Conservation (phyloP, 257 asterid species). For the Ehretia macrophylla region DNA sequence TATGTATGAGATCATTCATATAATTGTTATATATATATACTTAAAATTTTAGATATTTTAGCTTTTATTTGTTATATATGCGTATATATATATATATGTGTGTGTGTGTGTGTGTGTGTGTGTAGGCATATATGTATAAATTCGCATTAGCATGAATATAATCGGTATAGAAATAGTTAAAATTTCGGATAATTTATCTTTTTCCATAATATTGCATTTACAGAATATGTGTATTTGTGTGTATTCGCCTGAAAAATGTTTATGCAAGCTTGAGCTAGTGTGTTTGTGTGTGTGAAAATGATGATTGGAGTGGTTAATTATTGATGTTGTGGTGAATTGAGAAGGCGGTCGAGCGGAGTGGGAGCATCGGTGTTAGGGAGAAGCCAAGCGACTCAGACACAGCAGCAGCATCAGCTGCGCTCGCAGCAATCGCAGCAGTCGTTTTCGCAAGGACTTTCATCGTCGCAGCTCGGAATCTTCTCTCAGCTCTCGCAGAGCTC, state of each 20-base stretch:
- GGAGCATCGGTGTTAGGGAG: constrained; percentile 45
- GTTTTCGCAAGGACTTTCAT: constrained; percentile 75
- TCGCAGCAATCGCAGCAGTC: constrained; percentile 66
- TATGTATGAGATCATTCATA: neutral
- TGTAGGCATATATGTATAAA: too few relatives aligned
- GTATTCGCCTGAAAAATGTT: neutral
- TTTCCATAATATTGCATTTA: too few relatives aligned
- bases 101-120: neutral
- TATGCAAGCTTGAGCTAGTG: too few relatives aligned
- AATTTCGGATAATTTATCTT: neutral
- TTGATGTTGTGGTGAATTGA: constrained; percentile 9
- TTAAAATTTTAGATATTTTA: neutral
- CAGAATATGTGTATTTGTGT: neutral
- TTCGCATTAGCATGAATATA: neutral
- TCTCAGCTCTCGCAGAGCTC: constrained; percentile 88
- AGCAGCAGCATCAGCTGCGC: constrained; percentile 36
- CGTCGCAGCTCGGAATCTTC: constrained; percentile 77
- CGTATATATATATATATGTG: neutral
- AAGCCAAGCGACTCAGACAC: constrained; percentile 46
- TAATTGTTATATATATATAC: too few relatives aligned
- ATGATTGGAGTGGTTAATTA: neutral
- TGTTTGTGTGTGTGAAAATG: neutral
- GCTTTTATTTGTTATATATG: neutral
- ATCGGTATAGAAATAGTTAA: neutral
- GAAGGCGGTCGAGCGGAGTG: constrained; percentile 52